Conservation (phyloP, 768 basidiomycete genomes). For the Boletus subcaerulescens region DNA sequence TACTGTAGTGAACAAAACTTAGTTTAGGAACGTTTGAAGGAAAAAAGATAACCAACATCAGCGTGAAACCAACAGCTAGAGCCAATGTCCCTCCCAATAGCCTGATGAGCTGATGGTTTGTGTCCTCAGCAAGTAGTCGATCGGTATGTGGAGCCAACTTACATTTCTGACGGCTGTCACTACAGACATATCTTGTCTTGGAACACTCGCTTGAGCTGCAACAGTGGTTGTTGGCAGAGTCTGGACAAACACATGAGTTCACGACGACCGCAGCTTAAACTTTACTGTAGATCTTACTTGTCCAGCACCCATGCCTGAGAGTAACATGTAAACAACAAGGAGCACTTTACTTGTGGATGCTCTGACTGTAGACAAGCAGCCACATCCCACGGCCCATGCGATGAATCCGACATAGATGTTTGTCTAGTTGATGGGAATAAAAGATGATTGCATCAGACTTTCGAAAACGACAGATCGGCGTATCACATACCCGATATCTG, state of each 20-base stretch:
- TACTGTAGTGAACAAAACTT: constrained; percentile 21
- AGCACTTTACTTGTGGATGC: constrained; percentile 45
- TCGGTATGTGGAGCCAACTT: constrained; percentile 11
- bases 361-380: constrained; percentile 63
- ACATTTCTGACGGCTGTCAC: constrained; percentile 69
- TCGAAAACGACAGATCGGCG: background rate
- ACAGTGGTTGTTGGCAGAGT: constrained; percentile 65
- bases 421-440: background rate
- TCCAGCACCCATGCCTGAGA: constrained; percentile 61
- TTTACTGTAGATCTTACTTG: constrained; percentile 37
- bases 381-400: constrained; percentile 68
- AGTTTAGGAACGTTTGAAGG: background rate
- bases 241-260: constrained; percentile 24
- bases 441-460: background rate
- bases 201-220: constrained; percentile 70
- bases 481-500: constrained; percentile 47
- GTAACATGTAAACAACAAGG: constrained; percentile 57
- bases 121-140: background rate
- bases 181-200: constrained; percentile 70
- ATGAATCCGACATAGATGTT: constrained; percentile 57
- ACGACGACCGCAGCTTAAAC: background rate
- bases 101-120: constrained; percentile 53
- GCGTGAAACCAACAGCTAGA: constrained; percentile 57
- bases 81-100: constrained; percentile 68
- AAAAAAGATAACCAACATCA: constrained; percentile 41